Evolutionary conservation across 2,329 filamentous ascomycete species (phyloP).

Genomic region (Lasiodiplodia hormozganensis): DNA sequence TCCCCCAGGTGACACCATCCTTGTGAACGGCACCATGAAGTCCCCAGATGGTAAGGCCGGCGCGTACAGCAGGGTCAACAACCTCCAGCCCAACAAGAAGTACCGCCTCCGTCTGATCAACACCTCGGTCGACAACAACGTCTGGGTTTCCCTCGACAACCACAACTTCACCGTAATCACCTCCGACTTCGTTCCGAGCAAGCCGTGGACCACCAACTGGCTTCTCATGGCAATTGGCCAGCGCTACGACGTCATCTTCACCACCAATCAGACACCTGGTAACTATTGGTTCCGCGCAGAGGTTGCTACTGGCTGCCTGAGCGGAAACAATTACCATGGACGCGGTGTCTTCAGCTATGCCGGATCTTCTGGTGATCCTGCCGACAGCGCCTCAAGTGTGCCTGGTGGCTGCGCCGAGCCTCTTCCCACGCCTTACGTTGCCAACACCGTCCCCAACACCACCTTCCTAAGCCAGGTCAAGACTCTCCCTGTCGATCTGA

Average conservation of each 20-base stretch:
- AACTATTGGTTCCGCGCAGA: constrained; percentile 55
- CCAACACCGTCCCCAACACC: constrained; percentile 45
- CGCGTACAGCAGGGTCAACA: constrained; percentile 39
- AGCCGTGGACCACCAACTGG: constrained; percentile 43
- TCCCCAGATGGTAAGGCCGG: constrained; percentile 46
- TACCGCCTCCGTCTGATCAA: constrained; percentile 68
- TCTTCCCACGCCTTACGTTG: constrained; percentile 34
- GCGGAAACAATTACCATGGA: constrained; percentile 42
- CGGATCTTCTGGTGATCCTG: constrained; percentile 34
- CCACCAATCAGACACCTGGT: constrained; percentile 46
- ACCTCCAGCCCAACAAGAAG: constrained; percentile 52
- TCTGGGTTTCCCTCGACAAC: constrained; percentile 40
- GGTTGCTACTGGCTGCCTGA: constrained; percentile 45
- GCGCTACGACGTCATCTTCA: constrained; percentile 55
- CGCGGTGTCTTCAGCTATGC: constrained; percentile 46
- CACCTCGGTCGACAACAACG: constrained; percentile 42
- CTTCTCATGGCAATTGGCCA: constrained; percentile 51
- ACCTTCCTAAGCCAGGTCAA: constrained; percentile 42
- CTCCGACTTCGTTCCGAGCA: constrained; percentile 42
- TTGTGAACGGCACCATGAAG: constrained; percentile 64
- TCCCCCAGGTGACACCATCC: constrained; percentile 52
- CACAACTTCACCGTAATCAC: constrained; percentile 43
- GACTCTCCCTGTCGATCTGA: constrained; percentile 43
- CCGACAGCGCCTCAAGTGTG: constrained; percentile 32
- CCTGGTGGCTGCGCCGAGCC: constrained; percentile 39